These are phyloP conservation scores for Pontederia crassipes DNA, from an alignment of 176 grass and related monocot genomes.

Conservation along the genomic window DNA sequence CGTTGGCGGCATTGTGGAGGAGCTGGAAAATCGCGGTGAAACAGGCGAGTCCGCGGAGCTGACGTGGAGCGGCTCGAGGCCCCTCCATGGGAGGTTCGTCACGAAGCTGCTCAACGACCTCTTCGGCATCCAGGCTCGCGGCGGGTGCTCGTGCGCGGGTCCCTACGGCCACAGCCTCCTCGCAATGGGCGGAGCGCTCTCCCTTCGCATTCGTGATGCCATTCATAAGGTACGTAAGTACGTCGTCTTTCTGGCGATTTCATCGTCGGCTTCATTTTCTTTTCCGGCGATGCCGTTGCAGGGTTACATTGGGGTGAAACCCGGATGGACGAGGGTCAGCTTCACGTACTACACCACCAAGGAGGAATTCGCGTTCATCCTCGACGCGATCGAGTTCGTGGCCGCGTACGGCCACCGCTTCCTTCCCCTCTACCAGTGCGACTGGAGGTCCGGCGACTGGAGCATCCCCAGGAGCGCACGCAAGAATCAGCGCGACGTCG, in stretches of 20 bases:
- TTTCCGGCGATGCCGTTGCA: conserved; percentile 1
- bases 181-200: conserved; percentile 25
- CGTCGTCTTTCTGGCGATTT: not conserved
- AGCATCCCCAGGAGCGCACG: conserved; percentile 28
- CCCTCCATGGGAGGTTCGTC: conserved; percentile 60
- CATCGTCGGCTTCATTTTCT: too few relatives aligned
- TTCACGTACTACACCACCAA: conserved; percentile 58
- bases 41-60: too few relatives aligned
- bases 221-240: conserved; percentile 33
- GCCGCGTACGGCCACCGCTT: conserved; percentile 47
- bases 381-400: conserved; percentile 45
- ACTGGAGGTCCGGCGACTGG: conserved; percentile 60
- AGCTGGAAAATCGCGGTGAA: not conserved
- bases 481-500: conserved; percentile 37
- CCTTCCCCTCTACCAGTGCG: conserved; percentile 43
- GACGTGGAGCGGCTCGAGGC: not conserved
- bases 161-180: conserved; percentile 70
- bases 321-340: conserved; percentile 71
- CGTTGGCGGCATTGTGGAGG: not conserved
- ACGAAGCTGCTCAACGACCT: conserved; percentile 63
- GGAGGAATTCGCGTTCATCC: conserved; percentile 61
- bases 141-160: conserved; percentile 60
- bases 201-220: conserved; percentile 40
- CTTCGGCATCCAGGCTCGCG: conserved; percentile 75
- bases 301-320: conserved; percentile 75